Conservation (phyloP, 2,329 filamentous ascomycete species). For the Parastagonospora nodorum region DNA sequence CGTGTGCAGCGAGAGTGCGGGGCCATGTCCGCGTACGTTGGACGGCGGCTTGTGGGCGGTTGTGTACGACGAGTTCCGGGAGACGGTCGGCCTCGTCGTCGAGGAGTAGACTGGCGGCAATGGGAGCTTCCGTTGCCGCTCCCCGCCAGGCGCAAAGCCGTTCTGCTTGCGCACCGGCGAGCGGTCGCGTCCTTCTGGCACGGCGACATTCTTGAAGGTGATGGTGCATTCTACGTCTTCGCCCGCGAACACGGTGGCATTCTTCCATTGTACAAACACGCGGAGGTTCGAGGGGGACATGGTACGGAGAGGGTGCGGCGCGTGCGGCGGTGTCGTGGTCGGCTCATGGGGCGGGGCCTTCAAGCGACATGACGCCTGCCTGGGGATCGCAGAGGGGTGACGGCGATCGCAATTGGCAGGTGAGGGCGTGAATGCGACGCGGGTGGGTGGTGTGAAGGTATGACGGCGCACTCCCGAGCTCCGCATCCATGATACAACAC, state of each 20-base stretch:
- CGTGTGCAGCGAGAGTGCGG: slow-evolving; percentile 66
- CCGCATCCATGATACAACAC: background rate
- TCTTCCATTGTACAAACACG: slow-evolving; percentile 93
- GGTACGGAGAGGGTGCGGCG: slow-evolving; percentile 32
- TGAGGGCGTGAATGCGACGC: slow-evolving; percentile 2
- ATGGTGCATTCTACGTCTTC: slow-evolving; percentile 96
- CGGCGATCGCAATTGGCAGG: slow-evolving; percentile 8
- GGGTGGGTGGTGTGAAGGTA: slow-evolving; percentile 1
- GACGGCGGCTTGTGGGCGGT: slow-evolving; percentile 36
- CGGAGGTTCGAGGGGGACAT: slow-evolving; percentile 70
- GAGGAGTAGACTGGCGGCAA: slow-evolving; percentile 42
- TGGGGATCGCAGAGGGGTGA: slow-evolving; percentile 4
- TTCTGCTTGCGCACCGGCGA: slow-evolving; percentile 40
- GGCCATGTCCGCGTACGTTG: slow-evolving; percentile 64
- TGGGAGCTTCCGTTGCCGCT: slow-evolving; percentile 45
- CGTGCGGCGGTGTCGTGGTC: slow-evolving; percentile 32
- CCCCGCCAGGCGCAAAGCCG: slow-evolving; percentile 41
- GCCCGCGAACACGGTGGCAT: slow-evolving; percentile 92
- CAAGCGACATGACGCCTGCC: slow-evolving; percentile 35
- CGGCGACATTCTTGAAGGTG: slow-evolving; percentile 86
- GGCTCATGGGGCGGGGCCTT: slow-evolving; percentile 38
- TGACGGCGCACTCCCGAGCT: background rate
- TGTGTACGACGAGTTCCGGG: slow-evolving; percentile 42
- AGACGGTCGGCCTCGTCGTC: slow-evolving; percentile 40
- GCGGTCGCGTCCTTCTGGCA: slow-evolving; percentile 49